A percentile compares a stretch with the other conserved stretches of the same genome.
Conservation (phyloP, 2,329 filamentous ascomycete species). For the Verticillium klebahnii region DNA sequence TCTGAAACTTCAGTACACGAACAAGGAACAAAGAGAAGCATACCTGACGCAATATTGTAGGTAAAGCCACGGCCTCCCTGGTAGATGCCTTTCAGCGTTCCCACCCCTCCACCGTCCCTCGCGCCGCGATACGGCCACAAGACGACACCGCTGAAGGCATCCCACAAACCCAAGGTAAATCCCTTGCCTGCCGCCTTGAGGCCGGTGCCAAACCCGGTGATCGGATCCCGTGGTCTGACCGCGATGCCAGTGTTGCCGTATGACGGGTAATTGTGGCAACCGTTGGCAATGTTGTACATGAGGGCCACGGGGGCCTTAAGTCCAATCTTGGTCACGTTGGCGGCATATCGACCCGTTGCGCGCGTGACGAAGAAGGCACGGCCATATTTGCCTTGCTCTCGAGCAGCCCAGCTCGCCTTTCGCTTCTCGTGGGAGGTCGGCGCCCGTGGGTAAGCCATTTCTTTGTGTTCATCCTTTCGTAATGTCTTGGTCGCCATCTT, state of each 20-base stretch:
- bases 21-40: neutral
- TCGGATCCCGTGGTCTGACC: slow-evolving; percentile 59
- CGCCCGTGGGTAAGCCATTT: slow-evolving; percentile 1
- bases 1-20: neutral
- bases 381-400: slow-evolving; percentile 21
- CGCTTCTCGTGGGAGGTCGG: slow-evolving; percentile 16
- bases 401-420: slow-evolving; percentile 18
- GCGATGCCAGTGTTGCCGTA: slow-evolving; percentile 60
- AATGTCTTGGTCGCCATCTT: slow-evolving; percentile 27
- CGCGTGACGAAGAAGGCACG: slow-evolving; percentile 20
- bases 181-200: slow-evolving; percentile 62
- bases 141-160: slow-evolving; percentile 63
- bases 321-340: slow-evolving; percentile 55
- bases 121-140: slow-evolving; percentile 60
- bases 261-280: slow-evolving; percentile 69
- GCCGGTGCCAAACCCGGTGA: slow-evolving; percentile 58
- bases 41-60: slow-evolving; percentile 36
- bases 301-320: slow-evolving; percentile 65
- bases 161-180: slow-evolving; percentile 60
- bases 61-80: slow-evolving; percentile 36
- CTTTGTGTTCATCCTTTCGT: slow-evolving; percentile 46
- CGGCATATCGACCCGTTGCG: slow-evolving; percentile 49
- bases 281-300: slow-evolving; percentile 63
- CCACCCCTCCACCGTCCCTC: slow-evolving; percentile 56
- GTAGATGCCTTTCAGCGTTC: slow-evolving; percentile 55